These are phyloP conservation scores for Triticum turgidum DNA, from an alignment of 176 grass and related monocot genomes.

Conservation along the genomic window DNA sequence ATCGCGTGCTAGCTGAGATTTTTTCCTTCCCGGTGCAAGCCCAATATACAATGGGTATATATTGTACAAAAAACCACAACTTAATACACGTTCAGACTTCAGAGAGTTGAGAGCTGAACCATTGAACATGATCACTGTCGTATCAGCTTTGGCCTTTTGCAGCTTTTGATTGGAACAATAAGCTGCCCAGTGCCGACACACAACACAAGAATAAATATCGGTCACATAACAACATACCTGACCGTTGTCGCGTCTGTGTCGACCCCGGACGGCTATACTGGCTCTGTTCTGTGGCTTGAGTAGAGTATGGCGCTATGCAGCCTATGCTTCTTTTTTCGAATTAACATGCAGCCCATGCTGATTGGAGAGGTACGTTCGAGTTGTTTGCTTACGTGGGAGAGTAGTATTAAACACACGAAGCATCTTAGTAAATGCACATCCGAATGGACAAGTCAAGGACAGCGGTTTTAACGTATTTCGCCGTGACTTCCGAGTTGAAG, in stretches of 20 bases:
- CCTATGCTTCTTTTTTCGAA: too few relatives aligned
- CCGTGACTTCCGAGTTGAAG: background rate
- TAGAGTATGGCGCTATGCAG: background rate
- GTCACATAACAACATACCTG: background rate
- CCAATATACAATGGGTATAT: too few relatives aligned
- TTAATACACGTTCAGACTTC: background rate
- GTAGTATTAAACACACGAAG: background rate
- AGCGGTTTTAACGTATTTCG: background rate
- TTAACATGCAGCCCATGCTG: background rate
- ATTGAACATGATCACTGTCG: too few relatives aligned
- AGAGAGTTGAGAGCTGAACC: background rate
- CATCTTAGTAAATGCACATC: too few relatives aligned
- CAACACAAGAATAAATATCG: background rate
- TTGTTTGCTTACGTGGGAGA: background rate
- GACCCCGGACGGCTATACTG: background rate
- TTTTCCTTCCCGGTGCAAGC: too few relatives aligned
- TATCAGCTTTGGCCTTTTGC: background rate
- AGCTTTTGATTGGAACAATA: background rate
- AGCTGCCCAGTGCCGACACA: conserved; percentile 25
- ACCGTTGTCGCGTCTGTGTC: conserved; percentile 37
- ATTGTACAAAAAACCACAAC: too few relatives aligned
- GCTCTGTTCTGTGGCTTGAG: background rate
- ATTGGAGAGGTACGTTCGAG: background rate
- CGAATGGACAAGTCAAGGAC: background rate
- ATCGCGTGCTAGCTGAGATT: too few relatives aligned